Conservation (phyloP, 1,284 basidiomycete species). For the Boletellus dicymbophilus region DNA sequence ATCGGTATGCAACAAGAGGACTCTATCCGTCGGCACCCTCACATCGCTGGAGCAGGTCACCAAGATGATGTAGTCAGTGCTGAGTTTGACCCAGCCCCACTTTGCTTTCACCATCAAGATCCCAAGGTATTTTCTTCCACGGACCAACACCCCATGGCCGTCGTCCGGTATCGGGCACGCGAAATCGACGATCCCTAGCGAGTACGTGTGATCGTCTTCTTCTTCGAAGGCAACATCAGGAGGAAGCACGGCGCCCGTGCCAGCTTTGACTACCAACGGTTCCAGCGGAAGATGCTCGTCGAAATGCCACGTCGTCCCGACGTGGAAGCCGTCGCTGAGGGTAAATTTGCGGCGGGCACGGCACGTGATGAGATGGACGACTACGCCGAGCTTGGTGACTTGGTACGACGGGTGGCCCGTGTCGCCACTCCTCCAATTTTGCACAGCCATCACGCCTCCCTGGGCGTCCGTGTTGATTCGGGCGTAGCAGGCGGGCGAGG, state of each 20-base stretch:
- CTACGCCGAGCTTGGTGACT: too few species aligned
- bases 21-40: background rate
- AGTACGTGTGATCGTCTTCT: slow-evolving; percentile 9
- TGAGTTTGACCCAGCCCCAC: slow-evolving; percentile 19
- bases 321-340: slow-evolving; percentile 10
- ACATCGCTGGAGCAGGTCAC: slow-evolving; percentile 1
- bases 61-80: slow-evolving; percentile 6
- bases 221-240: background rate
- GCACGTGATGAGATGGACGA: too few species aligned
- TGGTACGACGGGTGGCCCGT: too few species aligned
- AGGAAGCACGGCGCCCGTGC: slow-evolving; percentile 7
- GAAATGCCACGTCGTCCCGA: slow-evolving; percentile 13
- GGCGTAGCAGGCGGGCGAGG: too few species aligned
- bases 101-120: slow-evolving; percentile 8
- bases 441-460: too few species aligned
- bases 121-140: slow-evolving; percentile 9
- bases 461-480: too few species aligned
- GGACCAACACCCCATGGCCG: background rate
- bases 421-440: too few species aligned
- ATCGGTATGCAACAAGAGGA: slow-evolving; percentile 9
- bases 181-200: slow-evolving; percentile 13
- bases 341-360: slow-evolving; percentile 6
- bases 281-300: slow-evolving; percentile 2
- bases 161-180: background rate
- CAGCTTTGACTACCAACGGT: slow-evolving; percentile 7